phyloP scores from a whole-genome alignment of 805 yeast species.

The Millerozyma acaciae region DNA sequence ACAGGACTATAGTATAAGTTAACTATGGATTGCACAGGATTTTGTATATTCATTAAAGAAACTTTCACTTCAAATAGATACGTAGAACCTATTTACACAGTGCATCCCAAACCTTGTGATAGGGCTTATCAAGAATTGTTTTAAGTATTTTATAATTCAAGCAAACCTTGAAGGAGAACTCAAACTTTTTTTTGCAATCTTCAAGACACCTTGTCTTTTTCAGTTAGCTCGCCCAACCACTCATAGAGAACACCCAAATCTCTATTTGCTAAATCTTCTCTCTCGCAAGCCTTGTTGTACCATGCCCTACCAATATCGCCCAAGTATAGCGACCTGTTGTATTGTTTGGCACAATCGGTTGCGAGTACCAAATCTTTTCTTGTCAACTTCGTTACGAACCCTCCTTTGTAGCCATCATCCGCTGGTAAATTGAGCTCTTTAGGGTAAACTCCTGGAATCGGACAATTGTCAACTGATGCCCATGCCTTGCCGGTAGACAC shows the following conservation, averaged over 20 bases:
- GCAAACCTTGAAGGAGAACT: too few species aligned
- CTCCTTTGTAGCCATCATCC: constrained; percentile 43
- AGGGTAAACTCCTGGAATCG: constrained; percentile 46
- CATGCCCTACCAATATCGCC: constrained; percentile 38
- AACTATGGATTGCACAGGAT: too few species aligned
- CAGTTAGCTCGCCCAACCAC: constrained; percentile 35
- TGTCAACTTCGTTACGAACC: constrained; percentile 46
- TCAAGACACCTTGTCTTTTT: too few species aligned
- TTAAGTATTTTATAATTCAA: too few species aligned
- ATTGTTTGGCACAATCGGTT: constrained; percentile 31
- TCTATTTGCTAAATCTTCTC: constrained; percentile 35
- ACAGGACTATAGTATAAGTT: too few species aligned
- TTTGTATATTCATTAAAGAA: too few species aligned
- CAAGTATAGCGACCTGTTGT: constrained; percentile 31
- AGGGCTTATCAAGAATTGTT: too few species aligned
- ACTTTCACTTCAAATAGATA: too few species aligned
- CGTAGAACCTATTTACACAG: constrained; percentile 1
- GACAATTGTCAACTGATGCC: constrained; percentile 54
- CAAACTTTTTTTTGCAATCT: too few species aligned
- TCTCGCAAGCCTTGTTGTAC: constrained; percentile 42
- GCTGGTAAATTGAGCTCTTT: constrained; percentile 39
- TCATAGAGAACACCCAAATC: constrained; percentile 42
- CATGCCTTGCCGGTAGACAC: constrained; percentile 52
- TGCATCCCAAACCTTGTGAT: too few species aligned
- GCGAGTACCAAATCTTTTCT: constrained; percentile 44